phyloP scores from a whole-genome alignment of 768 basidiomycete genomes.

The Phallus indusiatus region DNA sequence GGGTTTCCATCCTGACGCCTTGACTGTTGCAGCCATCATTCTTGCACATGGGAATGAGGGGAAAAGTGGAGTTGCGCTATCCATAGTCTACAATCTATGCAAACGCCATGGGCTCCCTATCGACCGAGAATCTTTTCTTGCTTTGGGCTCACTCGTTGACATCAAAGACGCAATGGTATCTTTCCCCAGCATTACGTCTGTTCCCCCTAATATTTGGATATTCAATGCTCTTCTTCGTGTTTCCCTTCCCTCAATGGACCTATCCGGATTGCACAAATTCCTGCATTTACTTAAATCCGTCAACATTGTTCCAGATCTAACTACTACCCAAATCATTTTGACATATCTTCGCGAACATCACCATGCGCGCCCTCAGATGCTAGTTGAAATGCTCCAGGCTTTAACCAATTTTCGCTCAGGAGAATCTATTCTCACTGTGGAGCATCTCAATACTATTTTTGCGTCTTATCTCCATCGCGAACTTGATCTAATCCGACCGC shows the following conservation, averaged over 20 bases:
- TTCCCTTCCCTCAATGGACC: conserved; percentile 37
- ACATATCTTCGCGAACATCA: conserved; percentile 37
- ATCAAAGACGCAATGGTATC: conserved; percentile 21
- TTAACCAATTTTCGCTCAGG: conserved; percentile 26
- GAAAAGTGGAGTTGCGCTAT: conserved; percentile 40
- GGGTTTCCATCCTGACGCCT: conserved; percentile 36
- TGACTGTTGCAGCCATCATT: conserved; percentile 44
- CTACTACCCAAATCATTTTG: conserved; percentile 49
- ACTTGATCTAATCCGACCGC: conserved; percentile 32
- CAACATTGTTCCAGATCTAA: conserved; percentile 40
- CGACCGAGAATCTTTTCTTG: conserved; percentile 13
- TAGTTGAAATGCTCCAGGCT: conserved; percentile 39
- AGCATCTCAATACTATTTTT: conserved; percentile 49
- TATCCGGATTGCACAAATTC: conserved; percentile 36
- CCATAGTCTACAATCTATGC: conserved; percentile 41
- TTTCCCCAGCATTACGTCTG: not conserved
- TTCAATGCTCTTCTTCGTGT: conserved; percentile 56
- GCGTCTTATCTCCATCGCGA: conserved; percentile 43
- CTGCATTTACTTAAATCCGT: conserved; percentile 47
- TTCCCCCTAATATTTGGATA: conserved; percentile 29
- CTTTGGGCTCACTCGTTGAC: conserved; percentile 16
- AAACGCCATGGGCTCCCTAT: conserved; percentile 13
- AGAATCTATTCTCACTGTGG: conserved; percentile 37
- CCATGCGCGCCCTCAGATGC: conserved; percentile 32
- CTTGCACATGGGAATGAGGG: conserved; percentile 43